These are phyloP conservation scores for Aspergillus campestris DNA, from an alignment of 495 filamentous ascomycete species.

Conservation along the genomic window DNA sequence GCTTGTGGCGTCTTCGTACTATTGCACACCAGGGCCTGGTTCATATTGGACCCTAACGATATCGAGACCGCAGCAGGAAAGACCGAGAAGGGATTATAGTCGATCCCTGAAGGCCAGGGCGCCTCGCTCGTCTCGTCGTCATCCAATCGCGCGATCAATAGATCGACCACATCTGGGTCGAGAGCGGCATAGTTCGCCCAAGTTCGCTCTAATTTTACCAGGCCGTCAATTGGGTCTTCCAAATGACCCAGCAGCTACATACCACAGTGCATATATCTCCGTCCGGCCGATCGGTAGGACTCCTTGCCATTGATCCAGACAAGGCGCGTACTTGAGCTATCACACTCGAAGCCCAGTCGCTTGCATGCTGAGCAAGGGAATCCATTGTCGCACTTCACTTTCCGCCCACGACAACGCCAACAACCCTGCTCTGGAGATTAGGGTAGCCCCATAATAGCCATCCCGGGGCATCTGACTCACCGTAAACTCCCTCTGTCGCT, in stretches of 20 bases:
- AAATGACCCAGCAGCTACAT: neutral
- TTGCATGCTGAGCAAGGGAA: neutral
- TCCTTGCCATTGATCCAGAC: slow-evolving; percentile 4
- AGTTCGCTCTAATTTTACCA: slow-evolving; percentile 1
- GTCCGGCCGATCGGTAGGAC: slow-evolving; percentile 6
- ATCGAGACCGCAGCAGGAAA: neutral
- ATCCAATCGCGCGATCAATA: slow-evolving; percentile 1
- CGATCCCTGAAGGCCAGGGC: neutral
- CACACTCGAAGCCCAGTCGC: slow-evolving; percentile 1
- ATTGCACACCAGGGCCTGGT: neutral
- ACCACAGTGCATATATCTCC: slow-evolving; percentile 8
- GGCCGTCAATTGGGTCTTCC: neutral
- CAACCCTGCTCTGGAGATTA: neutral
- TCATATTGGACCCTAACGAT: slow-evolving; percentile 1
- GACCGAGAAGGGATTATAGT: slow-evolving; percentile 3
- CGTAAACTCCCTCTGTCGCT: too few species aligned
- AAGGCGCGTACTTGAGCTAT: slow-evolving; percentile 3
- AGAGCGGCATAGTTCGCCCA: slow-evolving; percentile 5
- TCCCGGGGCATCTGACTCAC: neutral
- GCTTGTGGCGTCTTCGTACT: slow-evolving; percentile 1
- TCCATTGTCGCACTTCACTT: neutral
- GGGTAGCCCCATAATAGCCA: neutral
- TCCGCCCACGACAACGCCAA: neutral
- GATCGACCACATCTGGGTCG: slow-evolving; percentile 3
- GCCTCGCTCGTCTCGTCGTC: neutral